Evolutionary conservation across 1,284 basidiomycete species (phyloP), one percentile per base, ranked within the genome.

Genomic region (Pisolithus thermaeus): DNA sequence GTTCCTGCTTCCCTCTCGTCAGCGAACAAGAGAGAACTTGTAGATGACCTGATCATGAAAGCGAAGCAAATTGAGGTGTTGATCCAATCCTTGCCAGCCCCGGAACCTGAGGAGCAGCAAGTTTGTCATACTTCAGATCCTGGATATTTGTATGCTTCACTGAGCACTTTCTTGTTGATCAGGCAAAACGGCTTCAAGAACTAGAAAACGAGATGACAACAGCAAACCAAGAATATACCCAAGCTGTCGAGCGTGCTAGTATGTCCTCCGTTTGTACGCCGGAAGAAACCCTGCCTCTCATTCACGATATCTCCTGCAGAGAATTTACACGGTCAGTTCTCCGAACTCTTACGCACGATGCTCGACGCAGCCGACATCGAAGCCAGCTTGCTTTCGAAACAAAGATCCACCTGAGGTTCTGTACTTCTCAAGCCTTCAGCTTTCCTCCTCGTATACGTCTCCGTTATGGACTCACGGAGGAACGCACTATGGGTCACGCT

Each of bases 21-120:
- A 91, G 89, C 80, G 7, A 91, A 89, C 69, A 81, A 85, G 66
- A 83, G 79, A 56, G 88, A 92, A 65, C 80, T 92, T 16, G 86
- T 90, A 3, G 73, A 77, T 18, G 90, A 92, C 60, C 72, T 92
- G 39, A 77, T 92, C 41, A 75, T 82, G 32, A 92, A 92, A 62
- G 88, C 89, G 16, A 92, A 92, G 61, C 89, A 92, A 64, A 78
- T 92, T 42, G 85, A 92, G 59, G 84, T 80, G 58, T 76, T 92
- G 45, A 88, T 92, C 40, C 78, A 87, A 51, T 83, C 83, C 0
- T 66, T 92, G 16, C 89, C 90, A 0, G 78, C 81, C 44, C 82
- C 86, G 2, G 84, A 88, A 60, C 73, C 81, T 4, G 86, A 90
- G 62, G 83, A 87, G 62, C 75, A 73, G 23, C 85, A 89, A 77